phyloP scores from a whole-genome alignment of 2,329 filamentous ascomycete genomes.

The Leptosphaerulina australis region DNA sequence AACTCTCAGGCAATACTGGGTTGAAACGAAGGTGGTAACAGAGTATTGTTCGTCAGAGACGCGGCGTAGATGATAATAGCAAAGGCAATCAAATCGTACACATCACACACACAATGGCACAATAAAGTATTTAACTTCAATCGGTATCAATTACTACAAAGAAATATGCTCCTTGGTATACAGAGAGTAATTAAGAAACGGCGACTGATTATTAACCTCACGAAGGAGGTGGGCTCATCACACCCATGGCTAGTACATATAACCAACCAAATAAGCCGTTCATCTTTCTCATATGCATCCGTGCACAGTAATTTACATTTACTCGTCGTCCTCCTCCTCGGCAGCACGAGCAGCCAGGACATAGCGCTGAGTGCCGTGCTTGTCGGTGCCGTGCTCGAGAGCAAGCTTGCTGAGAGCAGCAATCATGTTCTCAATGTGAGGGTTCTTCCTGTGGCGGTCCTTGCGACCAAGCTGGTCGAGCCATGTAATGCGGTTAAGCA shows the following conservation, averaged over 20 bases:
- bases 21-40: neutral
- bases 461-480: slow-evolving; percentile 68
- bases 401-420: slow-evolving; percentile 68
- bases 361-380: slow-evolving; percentile 54
- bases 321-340: slow-evolving; percentile 58
- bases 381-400: slow-evolving; percentile 63
- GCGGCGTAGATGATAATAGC: too few species aligned
- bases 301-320: slow-evolving; percentile 26
- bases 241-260: slow-evolving; percentile 29
- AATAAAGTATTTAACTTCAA: slow-evolving; percentile 10
- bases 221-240: slow-evolving; percentile 32
- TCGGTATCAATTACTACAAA: slow-evolving; percentile 34
- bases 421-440: slow-evolving; percentile 70
- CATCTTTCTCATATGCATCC: slow-evolving; percentile 25
- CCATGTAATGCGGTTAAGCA: slow-evolving; percentile 64
- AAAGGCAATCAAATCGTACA: neutral
- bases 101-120: neutral
- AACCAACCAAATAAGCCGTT: slow-evolving; percentile 37
- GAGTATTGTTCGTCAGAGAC: too few species aligned
- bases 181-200: slow-evolving; percentile 37
- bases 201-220: slow-evolving; percentile 38
- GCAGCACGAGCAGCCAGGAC: slow-evolving; percentile 54
- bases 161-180: slow-evolving; percentile 42
- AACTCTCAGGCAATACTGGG: neutral
- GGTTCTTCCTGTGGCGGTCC: slow-evolving; percentile 66